phyloP scores from a whole-genome alignment of 192 early-diverging fungal genomes.

The Coemansia sp. region DNA sequence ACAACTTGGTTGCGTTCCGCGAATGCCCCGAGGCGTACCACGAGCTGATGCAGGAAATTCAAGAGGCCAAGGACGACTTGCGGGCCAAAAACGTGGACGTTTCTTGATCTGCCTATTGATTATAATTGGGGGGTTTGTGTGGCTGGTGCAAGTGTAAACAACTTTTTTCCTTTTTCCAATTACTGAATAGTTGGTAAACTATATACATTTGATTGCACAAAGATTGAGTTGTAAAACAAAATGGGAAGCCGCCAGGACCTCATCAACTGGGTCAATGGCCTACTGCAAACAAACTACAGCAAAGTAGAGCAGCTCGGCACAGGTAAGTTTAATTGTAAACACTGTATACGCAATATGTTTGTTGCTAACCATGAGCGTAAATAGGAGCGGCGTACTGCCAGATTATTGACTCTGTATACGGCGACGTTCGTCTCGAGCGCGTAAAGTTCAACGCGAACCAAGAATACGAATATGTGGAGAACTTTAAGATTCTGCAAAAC shows the following conservation, averaged over 20 bases:
- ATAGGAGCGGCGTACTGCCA: conserved; percentile 71
- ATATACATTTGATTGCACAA: too few species aligned
- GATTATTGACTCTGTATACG: conserved; percentile 73
- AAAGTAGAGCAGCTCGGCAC: conserved; percentile 95
- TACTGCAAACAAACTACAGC: conserved; percentile 84
- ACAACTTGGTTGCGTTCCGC: conserved; percentile 79
- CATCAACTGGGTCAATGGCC: conserved; percentile 92
- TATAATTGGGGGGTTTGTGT: neutral
- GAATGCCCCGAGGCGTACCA: conserved; percentile 90
- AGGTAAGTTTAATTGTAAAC: conserved; percentile 55
- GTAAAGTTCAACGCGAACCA: conserved; percentile 95
- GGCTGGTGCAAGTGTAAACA: conserved; percentile 1
- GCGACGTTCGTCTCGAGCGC: conserved; percentile 79
- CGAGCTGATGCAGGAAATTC: conserved; percentile 80
- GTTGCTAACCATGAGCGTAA: neutral
- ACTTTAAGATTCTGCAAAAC: conserved; percentile 92
- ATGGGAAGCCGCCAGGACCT: conserved; percentile 90
- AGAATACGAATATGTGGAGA: conserved; percentile 93
- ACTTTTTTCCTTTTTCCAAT: neutral
- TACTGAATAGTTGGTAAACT: neutral
- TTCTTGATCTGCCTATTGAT: conserved; percentile 4
- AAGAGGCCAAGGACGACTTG: conserved; percentile 76
- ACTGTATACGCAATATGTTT: too few species aligned
- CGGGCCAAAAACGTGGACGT: conserved; percentile 64
- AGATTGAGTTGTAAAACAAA: neutral